These are phyloP conservation scores for Onygenales sp. DNA, from an alignment of 2,329 filamentous ascomycete genomes.

Conservation along the genomic window DNA sequence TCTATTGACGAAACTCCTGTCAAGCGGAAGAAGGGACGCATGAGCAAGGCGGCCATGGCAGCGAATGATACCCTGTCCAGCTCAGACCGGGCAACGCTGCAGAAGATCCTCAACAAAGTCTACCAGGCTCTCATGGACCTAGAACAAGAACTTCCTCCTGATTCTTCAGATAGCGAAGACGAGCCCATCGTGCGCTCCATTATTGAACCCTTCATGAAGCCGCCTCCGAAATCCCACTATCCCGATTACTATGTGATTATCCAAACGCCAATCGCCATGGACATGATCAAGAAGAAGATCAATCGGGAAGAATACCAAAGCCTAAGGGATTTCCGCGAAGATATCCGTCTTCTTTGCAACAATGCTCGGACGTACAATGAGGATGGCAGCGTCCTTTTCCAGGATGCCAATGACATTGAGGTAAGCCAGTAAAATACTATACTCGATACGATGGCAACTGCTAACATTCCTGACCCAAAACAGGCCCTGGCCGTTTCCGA, in stretches of 20 bases:
- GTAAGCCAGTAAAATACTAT: conserved; percentile 43
- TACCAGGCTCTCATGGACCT: conserved; percentile 75
- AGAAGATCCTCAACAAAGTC: conserved; percentile 66
- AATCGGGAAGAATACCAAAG: conserved; percentile 89
- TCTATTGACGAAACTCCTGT: conserved; percentile 67
- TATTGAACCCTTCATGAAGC: conserved; percentile 87
- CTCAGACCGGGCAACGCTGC: conserved; percentile 66
- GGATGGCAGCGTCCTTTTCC: conserved; percentile 82
- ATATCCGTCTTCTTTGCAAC: conserved; percentile 73
- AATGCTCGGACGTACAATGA: conserved; percentile 97
- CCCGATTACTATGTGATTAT: conserved; percentile 95
- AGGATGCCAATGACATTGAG: conserved; percentile 88
- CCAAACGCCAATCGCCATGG: conserved; percentile 87
- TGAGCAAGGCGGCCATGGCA: conserved; percentile 48
- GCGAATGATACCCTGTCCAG: conserved; percentile 51
- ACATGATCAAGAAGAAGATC: conserved; percentile 87
- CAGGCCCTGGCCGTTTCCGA: conserved; percentile 44
- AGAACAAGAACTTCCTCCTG: conserved; percentile 58
- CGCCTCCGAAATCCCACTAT: conserved; percentile 81
- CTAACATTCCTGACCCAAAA: conserved; percentile 3
- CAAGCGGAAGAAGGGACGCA: conserved; percentile 67
- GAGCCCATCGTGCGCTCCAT: conserved; percentile 61
- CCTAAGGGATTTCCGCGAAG: conserved; percentile 68
- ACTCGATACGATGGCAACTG: conserved; percentile 8
- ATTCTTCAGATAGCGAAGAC: conserved; percentile 44